Percentiles rank a stretch among this genome's conserved stretches.
Conservation (phyloP, 2,329 filamentous ascomycete genomes). For the Paecilomyces sp. region DNA sequence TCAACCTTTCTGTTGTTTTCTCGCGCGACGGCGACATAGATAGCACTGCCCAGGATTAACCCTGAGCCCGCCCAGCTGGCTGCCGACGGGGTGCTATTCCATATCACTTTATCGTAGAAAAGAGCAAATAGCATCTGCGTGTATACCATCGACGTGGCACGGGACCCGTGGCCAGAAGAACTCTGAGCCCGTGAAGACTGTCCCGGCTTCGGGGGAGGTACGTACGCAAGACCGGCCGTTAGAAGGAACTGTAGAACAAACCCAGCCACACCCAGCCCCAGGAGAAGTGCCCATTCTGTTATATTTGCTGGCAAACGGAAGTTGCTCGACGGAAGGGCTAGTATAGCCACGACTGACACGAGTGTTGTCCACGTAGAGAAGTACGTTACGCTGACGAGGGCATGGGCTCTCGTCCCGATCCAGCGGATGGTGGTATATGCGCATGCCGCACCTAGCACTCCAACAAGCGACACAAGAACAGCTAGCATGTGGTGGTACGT, state of each 20-base stretch:
- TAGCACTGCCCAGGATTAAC: conserved; percentile 58
- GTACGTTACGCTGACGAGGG: conserved; percentile 80
- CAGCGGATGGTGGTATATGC: conserved; percentile 72
- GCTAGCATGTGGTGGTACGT: conserved; percentile 60
- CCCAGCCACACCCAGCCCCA: conserved; percentile 64
- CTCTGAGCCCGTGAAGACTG: conserved; percentile 8
- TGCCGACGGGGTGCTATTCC: conserved; percentile 51
- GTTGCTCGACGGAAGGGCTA: conserved; percentile 47
- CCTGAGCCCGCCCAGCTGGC: conserved; percentile 55
- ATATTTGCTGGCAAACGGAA: conserved; percentile 49
- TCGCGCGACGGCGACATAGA: conserved; percentile 56
- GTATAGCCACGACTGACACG: conserved; percentile 57
- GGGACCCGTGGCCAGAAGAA: conserved; percentile 23
- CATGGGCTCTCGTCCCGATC: conserved; percentile 73
- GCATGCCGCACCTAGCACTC: conserved; percentile 66
- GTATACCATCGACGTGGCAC: conserved; percentile 62
- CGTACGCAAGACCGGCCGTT: conserved; percentile 66
- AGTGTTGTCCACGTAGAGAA: conserved; percentile 66
- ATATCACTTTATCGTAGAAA: conserved; percentile 57
- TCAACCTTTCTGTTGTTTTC: conserved; percentile 15
- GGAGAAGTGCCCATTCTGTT: conserved; percentile 60
- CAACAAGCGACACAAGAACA: conserved; percentile 64
- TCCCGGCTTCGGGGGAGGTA: conserved; percentile 45
- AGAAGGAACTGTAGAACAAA: conserved; percentile 84
- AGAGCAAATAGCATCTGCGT: conserved; percentile 65